Base-by-base conservation (phyloP, 495 filamentous ascomycete genomes). In the Aspergillus avenaceus region DNA sequence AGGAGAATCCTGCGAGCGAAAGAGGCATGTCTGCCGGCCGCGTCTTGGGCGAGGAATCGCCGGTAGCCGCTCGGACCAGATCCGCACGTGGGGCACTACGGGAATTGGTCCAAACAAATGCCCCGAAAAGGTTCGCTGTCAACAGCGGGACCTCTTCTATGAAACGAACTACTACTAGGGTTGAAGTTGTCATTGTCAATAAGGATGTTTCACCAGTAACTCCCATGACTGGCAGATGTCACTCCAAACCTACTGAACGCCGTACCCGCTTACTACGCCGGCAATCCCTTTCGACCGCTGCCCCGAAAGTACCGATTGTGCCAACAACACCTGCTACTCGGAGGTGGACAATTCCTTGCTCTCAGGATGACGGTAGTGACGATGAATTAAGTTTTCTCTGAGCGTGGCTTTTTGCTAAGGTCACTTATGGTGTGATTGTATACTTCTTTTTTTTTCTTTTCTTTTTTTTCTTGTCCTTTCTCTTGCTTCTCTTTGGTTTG, bases 351-450 rank as follows among this genome's bases (percentile, higher is more conserved):
- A 66, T 70, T 28, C 59, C 69, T 14, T 68, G 50, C 36, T 61
- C 64, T 7, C 37, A 61, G 21, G 63, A 70, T 7, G 65, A 67
- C 9, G 70, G 67, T 22, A 73, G 70, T 38, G 72, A 76, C 16
- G 72, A 76, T 38, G 72, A 75, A 54, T 59, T 76, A 16, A 73
- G 71, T 51, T 74, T 74, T 55, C 38, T 74, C 3, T 72, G 45
- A 68, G 16, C 22, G 16, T 49, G n/a, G n/a, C n/a, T n/a, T n/a
- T n/a, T n/a, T n/a, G n/a, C n/a, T n/a, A n/a, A n/a, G n/a, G n/a
- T n/a, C n/a, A n/a, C n/a, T n/a, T n/a, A n/a, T n/a, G n/a, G n/a
- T n/a, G n/a, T n/a, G n/a, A n/a, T n/a, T n/a, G n/a, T 48, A 21
- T 7, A 12, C 14, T 26, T 22, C 31, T 41, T 43, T 53, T 45